These are phyloP conservation scores for Neoboletus brunneissimus DNA, from an alignment of 768 basidiomycete species.

Conservation along the genomic window DNA sequence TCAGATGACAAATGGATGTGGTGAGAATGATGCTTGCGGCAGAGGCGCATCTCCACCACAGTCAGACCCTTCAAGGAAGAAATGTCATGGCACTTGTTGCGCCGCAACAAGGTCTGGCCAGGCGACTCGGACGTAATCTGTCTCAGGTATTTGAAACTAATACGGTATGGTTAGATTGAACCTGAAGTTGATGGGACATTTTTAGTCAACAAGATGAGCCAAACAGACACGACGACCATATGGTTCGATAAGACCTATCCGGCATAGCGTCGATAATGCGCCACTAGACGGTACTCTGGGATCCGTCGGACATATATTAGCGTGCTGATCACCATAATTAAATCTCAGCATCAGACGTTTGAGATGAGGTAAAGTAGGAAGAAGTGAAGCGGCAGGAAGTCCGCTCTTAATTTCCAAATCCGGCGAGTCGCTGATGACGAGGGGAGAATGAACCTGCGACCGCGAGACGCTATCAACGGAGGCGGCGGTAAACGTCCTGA, in stretches of 20 bases:
- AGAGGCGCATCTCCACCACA: neutral
- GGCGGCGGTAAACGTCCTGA: neutral
- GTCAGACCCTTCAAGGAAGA: slow-evolving; percentile 3
- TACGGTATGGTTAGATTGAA: slow-evolving; percentile 3
- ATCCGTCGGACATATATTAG: neutral
- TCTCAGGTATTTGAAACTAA: slow-evolving; percentile 1
- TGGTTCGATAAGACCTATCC: slow-evolving; percentile 8
- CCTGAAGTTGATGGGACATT: slow-evolving; percentile 1
- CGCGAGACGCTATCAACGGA: neutral
- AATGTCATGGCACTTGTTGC: neutral
- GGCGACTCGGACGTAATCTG: slow-evolving; percentile 2
- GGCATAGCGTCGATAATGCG: slow-evolving; percentile 6
- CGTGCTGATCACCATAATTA: slow-evolving; percentile 10
- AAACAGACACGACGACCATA: neutral
- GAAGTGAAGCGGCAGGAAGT: neutral
- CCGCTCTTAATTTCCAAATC: neutral
- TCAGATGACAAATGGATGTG: neutral
- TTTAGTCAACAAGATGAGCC: neutral
- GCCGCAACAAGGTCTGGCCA: neutral
- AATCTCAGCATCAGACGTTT: neutral
- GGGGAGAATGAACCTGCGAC: neutral
- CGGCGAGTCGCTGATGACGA: neutral
- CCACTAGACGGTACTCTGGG: neutral
- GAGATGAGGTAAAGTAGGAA: slow-evolving; percentile 9
- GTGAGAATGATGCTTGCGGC: neutral